A percentile compares a stretch with the other conserved stretches of the same genome.
Conservation (phyloP, 331 rosid genomes). For the Saraca asoca region DNA sequence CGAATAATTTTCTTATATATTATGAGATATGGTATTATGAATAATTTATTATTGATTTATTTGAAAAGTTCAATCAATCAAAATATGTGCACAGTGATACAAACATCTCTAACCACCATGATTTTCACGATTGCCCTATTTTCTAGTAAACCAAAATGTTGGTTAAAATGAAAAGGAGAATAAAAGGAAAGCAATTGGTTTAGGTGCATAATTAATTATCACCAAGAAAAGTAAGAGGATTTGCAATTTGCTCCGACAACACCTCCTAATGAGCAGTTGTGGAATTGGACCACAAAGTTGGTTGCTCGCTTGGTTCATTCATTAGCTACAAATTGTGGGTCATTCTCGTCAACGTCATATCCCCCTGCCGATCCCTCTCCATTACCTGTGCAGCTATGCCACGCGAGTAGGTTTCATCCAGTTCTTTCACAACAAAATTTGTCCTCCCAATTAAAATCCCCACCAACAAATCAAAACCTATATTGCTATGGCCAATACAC, state of each 20-base stretch:
- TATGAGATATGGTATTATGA: too few relatives aligned
- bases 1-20: too few relatives aligned
- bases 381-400: background rate
- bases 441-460: background rate
- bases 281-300: slow-evolving; percentile 26
- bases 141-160: background rate
- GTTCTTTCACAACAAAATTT: slow-evolving; percentile 9
- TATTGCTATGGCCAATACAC: too few relatives aligned
- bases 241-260: slow-evolving; percentile 21
- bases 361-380: slow-evolving; percentile 9
- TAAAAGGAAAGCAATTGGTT: background rate
- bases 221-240: too few relatives aligned
- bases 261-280: slow-evolving; percentile 31
- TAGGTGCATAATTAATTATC: background rate
- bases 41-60: too few relatives aligned
- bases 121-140: background rate
- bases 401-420: slow-evolving; percentile 22
- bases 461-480: slow-evolving; percentile 20
- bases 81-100: too few relatives aligned
- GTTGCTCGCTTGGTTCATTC: slow-evolving; percentile 39
- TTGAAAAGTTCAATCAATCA: too few relatives aligned
- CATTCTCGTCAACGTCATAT: slow-evolving; percentile 17
- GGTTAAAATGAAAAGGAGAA: background rate
- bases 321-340: slow-evolving; percentile 30
- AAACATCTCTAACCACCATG: too few relatives aligned